Evolutionary conservation across 768 basidiomycete species (phyloP).

Genomic region (Suillus occidentalis): DNA sequence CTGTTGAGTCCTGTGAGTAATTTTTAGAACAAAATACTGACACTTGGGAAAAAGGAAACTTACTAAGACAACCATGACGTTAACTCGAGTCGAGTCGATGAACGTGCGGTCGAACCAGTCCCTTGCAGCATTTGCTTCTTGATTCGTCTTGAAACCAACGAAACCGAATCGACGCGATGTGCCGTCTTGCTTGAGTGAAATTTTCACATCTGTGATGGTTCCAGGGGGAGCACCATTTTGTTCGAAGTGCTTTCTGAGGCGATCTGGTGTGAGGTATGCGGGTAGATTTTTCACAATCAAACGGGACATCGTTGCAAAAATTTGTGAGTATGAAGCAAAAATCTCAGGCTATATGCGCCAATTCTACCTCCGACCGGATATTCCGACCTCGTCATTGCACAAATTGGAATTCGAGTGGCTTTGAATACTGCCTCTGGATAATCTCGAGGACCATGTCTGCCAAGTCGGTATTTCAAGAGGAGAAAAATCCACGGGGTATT

Average conservation of each 20-base stretch:
- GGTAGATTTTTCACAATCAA: slow-evolving; percentile 85
- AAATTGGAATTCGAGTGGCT: not conserved
- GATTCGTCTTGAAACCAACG: slow-evolving; percentile 81
- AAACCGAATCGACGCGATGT: slow-evolving; percentile 89
- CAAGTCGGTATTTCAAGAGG: slow-evolving; percentile 33
- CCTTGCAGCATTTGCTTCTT: slow-evolving; percentile 71
- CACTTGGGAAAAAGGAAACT: slow-evolving; percentile 21
- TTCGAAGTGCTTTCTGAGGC: slow-evolving; percentile 68
- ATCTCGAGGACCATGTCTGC: slow-evolving; percentile 21
- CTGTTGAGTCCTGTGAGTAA: slow-evolving; percentile 58
- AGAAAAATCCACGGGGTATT: slow-evolving; percentile 88
- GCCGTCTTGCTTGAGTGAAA: slow-evolving; percentile 75
- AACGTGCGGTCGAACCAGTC: slow-evolving; percentile 87
- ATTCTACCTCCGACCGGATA: not conserved
- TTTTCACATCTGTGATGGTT: slow-evolving; percentile 82
- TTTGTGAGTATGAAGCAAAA: not conserved
- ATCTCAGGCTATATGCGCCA: not conserved
- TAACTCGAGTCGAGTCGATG: slow-evolving; percentile 76
- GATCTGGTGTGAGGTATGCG: slow-evolving; percentile 59
- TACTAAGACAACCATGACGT: slow-evolving; percentile 77
- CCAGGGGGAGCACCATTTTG: slow-evolving; percentile 59
- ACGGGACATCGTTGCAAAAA: slow-evolving; percentile 59
- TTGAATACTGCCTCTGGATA: not conserved
- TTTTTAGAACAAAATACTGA: slow-evolving; percentile 5
- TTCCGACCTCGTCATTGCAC: slow-evolving; percentile 2